Percentiles rank a stretch among this genome's conserved stretches.
These are phyloP conservation scores for Apiotrichum akiyoshidainum DNA, from an alignment of 1,284 basidiomycete species.

Conservation along the genomic window DNA sequence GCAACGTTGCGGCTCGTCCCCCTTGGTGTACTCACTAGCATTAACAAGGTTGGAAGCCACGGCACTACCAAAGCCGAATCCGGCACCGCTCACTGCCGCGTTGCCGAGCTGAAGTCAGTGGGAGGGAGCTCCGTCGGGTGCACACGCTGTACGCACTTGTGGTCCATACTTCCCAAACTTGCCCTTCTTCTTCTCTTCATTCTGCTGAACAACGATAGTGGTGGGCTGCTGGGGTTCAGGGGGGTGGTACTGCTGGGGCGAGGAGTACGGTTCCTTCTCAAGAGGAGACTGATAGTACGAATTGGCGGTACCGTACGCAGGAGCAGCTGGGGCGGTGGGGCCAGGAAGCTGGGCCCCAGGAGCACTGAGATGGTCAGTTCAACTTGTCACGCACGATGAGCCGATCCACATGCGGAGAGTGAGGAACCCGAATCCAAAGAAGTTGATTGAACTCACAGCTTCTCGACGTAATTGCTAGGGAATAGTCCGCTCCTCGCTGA, in stretches of 20 bases:
- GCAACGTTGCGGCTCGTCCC: neutral
- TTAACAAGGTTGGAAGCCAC: conserved; percentile 8
- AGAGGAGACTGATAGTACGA: neutral
- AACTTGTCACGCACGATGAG: too few species aligned
- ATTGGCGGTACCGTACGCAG: neutral
- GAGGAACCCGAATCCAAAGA: too few species aligned
- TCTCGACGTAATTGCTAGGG: conserved; percentile 46
- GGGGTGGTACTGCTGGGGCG: conserved; percentile 5
- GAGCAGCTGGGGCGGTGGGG: conserved; percentile 1
- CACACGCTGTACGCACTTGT: conserved; percentile 35
- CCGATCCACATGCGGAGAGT: too few species aligned
- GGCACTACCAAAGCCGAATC: conserved; percentile 10
- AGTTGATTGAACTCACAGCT: conserved; percentile 35
- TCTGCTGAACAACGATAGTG: conserved; percentile 23
- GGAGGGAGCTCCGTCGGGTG: too few species aligned
- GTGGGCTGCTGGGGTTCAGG: conserved; percentile 16
- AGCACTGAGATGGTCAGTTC: neutral
- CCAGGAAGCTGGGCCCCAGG: conserved; percentile 12
- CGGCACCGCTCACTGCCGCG: conserved; percentile 8
- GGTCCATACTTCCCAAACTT: conserved; percentile 42
- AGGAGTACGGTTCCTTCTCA: neutral
- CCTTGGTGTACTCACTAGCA: conserved; percentile 1
- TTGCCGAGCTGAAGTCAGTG: conserved; percentile 14
- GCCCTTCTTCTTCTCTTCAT: conserved; percentile 27
- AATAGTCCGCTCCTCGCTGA: conserved; percentile 38